phyloP scores from a whole-genome alignment of 1,284 basidiomycete species.

The Termitomyces sp. region DNA sequence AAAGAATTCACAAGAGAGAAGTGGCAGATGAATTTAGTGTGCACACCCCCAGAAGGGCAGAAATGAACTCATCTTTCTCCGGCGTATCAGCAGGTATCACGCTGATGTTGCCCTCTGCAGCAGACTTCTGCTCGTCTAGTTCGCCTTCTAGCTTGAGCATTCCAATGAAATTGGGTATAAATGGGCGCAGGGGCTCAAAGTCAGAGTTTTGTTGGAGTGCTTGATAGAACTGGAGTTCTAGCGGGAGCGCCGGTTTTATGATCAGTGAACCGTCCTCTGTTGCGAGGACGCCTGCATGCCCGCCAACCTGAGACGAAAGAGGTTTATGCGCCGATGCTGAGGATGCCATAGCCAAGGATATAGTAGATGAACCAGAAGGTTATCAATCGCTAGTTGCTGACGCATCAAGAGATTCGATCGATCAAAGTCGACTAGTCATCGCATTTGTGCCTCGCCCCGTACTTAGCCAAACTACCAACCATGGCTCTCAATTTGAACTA shows the following conservation, averaged over 20 bases:
- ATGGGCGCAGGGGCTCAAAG: conserved; percentile 44
- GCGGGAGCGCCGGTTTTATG: conserved; percentile 75
- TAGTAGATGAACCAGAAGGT: neutral
- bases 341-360: conserved; percentile 1
- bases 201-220: conserved; percentile 39
- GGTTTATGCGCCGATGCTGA: conserved; percentile 8
- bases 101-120: conserved; percentile 19
- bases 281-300: conserved; percentile 75
- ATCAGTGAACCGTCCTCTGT: conserved; percentile 76
- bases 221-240: conserved; percentile 83
- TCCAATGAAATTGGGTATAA: conserved; percentile 73
- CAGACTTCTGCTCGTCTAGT: conserved; percentile 29
- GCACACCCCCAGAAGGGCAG: neutral
- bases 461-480: neutral
- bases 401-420: neutral
- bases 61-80: conserved; percentile 45
- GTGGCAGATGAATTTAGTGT: neutral
- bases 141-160: conserved; percentile 66
- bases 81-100: conserved; percentile 24
- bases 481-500: conserved; percentile 33
- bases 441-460: neutral
- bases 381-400: neutral
- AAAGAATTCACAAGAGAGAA: neutral
- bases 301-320: conserved; percentile 72
- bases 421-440: neutral